Evolutionary conservation across 805 yeast species (phyloP).

Genomic region (Lipomyces starkeyi): DNA sequence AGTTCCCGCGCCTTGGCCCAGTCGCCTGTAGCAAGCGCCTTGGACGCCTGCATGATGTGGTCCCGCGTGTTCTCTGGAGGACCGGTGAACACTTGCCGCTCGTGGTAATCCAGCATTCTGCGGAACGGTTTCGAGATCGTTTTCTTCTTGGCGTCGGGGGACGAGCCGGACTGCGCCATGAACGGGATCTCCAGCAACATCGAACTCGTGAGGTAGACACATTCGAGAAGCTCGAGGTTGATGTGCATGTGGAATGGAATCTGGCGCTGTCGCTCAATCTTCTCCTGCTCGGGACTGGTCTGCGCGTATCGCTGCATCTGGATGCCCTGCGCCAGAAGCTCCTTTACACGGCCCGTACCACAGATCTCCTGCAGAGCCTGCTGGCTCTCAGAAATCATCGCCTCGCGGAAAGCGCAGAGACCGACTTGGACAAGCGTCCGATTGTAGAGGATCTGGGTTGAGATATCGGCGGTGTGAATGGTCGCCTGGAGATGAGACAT

Average conservation of each 20-base stretch:
- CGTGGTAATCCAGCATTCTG: slow-evolving; percentile 88
- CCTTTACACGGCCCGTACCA: slow-evolving; percentile 83
- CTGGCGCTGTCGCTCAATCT: slow-evolving; percentile 74
- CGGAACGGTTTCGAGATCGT: slow-evolving; percentile 82
- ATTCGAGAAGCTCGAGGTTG: slow-evolving; percentile 91
- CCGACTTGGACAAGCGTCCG: slow-evolving; percentile 96
- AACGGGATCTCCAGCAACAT: slow-evolving; percentile 90
- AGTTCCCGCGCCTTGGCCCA: slow-evolving; percentile 80
- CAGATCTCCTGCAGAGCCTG: slow-evolving; percentile 87
- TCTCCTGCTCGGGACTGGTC: slow-evolving; percentile 50
- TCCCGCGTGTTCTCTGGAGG: slow-evolving; percentile 98
- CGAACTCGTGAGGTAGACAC: slow-evolving; percentile 89
- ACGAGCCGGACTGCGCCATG: slow-evolving; percentile 70
- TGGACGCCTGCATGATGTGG: slow-evolving; percentile 89
- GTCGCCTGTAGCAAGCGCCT: slow-evolving; percentile 83
- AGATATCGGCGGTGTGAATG: slow-evolving; percentile 82
- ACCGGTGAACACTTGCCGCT: slow-evolving; percentile 92
- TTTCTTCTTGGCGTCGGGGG: slow-evolving; percentile 62
- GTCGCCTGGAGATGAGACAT: slow-evolving; percentile 83
- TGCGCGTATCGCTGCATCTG: slow-evolving; percentile 64
- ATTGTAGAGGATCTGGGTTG: slow-evolving; percentile 90
- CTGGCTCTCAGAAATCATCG: slow-evolving; percentile 83
- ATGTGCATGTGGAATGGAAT: slow-evolving; percentile 99
- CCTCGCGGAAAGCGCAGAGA: slow-evolving; percentile 90
- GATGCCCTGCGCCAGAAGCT: slow-evolving; percentile 89